phyloP scores from a whole-genome alignment of 176 grass and related monocot species.

The Carex scoparia region DNA sequence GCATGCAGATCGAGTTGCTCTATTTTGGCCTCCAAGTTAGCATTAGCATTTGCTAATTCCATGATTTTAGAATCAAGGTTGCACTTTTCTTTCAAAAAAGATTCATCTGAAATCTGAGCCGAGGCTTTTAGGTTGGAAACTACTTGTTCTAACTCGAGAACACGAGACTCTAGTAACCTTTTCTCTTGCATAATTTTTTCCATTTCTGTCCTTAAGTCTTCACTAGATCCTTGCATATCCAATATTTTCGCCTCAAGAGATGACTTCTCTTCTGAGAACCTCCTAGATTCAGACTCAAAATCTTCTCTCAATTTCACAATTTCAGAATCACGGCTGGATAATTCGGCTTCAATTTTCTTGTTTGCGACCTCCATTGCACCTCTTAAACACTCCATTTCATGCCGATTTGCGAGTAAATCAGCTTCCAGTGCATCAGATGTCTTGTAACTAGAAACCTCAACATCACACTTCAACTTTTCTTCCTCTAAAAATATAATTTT shows the following conservation, averaged over 20 bases:
- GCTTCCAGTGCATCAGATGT: constrained; percentile 45
- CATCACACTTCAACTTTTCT: constrained; percentile 36
- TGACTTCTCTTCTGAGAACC: constrained; percentile 48
- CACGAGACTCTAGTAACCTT: constrained; percentile 29
- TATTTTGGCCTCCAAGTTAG: constrained; percentile 34
- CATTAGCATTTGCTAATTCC: constrained; percentile 44
- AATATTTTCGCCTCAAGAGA: constrained; percentile 42
- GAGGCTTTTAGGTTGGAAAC: constrained; percentile 43
- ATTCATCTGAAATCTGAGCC: constrained; percentile 35
- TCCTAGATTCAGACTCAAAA: constrained; percentile 36
- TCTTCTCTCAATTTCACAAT: constrained; percentile 49
- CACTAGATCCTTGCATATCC: constrained; percentile 36
- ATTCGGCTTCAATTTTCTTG: constrained; percentile 41
- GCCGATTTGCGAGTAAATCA: constrained; percentile 41
- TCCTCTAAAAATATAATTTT: constrained; percentile 51
- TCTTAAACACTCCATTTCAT: constrained; percentile 46
- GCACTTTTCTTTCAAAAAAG: constrained; percentile 56
- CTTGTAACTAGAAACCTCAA: constrained; percentile 19
- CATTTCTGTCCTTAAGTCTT: constrained; percentile 44
- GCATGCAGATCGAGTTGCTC: constrained; percentile 32
- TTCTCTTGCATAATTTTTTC: constrained; percentile 43
- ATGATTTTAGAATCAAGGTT: constrained; percentile 38
- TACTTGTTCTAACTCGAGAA: constrained; percentile 43
- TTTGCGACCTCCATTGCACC: constrained; percentile 38
- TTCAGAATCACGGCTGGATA: constrained; percentile 37